A percentile compares a stretch with the other conserved stretches of the same genome.
Conservation (phyloP, 1,139 yeast genomes). For the Geotrichum klebahnii region DNA sequence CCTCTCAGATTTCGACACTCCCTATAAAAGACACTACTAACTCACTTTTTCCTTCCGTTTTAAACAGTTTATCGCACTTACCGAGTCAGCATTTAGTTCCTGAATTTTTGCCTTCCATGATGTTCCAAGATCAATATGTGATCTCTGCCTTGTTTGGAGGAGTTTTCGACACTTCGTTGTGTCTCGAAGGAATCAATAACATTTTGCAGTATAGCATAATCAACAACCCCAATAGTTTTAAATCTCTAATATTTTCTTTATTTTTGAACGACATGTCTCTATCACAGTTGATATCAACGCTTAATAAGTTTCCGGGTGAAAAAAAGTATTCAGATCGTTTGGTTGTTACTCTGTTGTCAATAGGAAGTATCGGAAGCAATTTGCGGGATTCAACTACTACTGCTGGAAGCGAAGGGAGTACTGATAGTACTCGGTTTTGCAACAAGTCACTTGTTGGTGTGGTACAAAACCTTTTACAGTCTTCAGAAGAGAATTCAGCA, state of each 20-base stretch:
- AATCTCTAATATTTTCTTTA: constrained; percentile 10
- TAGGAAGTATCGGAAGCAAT: constrained; percentile 10
- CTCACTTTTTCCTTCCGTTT: constrained; percentile 18
- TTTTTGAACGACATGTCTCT: constrained; percentile 9
- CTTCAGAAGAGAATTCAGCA: neutral
- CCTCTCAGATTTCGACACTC: constrained; percentile 8
- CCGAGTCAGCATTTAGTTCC: constrained; percentile 17
- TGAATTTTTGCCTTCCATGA: constrained; percentile 15
- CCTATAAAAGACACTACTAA: constrained; percentile 14
- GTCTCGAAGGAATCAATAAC: constrained; percentile 13
- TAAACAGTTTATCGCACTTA: constrained; percentile 15
- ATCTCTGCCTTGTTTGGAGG: constrained; percentile 22
- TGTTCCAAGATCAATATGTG: constrained; percentile 17
- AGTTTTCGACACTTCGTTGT: constrained; percentile 8
- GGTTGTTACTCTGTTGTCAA: constrained; percentile 11
- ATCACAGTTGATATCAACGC: constrained; percentile 8
- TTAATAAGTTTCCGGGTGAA: neutral
- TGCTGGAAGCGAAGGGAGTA: neutral
- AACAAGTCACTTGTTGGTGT: constrained; percentile 7
- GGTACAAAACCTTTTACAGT: constrained; percentile 1
- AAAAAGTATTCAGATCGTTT: constrained; percentile 8
- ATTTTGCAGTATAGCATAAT: constrained; percentile 6
- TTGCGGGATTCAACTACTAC: neutral
- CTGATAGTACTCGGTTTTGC: neutral
- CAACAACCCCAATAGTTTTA: constrained; percentile 1